Conservation (phyloP, 1,284 basidiomycete species). For the Boletellus deceptivus region DNA sequence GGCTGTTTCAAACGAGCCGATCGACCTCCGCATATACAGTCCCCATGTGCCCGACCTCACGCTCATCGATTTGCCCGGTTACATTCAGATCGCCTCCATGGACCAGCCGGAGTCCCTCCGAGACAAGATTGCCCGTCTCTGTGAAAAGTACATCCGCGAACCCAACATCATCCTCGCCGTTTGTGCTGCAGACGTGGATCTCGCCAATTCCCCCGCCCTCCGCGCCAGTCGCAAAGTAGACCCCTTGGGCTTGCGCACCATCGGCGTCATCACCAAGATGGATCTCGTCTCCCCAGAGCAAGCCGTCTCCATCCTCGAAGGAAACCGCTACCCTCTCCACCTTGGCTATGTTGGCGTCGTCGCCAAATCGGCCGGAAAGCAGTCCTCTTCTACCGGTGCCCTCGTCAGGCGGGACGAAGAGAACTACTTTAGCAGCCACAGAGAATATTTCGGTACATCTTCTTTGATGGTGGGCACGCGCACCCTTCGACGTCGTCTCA, state of each 20-base stretch:
- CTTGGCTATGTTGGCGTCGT: constrained; percentile 99
- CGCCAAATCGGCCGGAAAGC: constrained; percentile 67
- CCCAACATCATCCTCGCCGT: constrained; percentile 98
- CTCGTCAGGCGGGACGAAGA: constrained; percentile 72
- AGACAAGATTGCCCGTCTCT: constrained; percentile 87
- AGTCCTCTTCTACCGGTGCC: constrained; percentile 40
- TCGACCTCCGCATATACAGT: constrained; percentile 95
- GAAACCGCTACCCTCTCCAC: constrained; percentile 95
- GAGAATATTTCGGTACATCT: constrained; percentile 70
- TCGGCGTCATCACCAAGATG: constrained; percentile 99
- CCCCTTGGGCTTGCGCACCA: constrained; percentile 90
- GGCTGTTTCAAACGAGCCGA: constrained; percentile 92
- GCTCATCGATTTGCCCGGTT: constrained; percentile 96
- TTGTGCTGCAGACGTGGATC: constrained; percentile 96
- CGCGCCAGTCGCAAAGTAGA: constrained; percentile 93
- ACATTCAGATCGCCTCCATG: constrained; percentile 92
- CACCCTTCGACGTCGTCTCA: constrained; percentile 84
- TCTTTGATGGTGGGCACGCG: constrained; percentile 89
- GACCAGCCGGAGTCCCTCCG: constrained; percentile 96
- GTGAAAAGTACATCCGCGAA: constrained; percentile 96
- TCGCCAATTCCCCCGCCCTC: constrained; percentile 96
- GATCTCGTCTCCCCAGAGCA: constrained; percentile 87
- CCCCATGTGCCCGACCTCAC: constrained; percentile 96
- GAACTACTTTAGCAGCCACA: constrained; percentile 76
- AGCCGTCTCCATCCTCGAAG: constrained; percentile 80